Percentiles rank a stretch among this genome's conserved stretches.
Evolutionary conservation across 2,329 filamentous ascomycete genomes (phyloP).

Genomic region (Paecilomyces variotii): DNA sequence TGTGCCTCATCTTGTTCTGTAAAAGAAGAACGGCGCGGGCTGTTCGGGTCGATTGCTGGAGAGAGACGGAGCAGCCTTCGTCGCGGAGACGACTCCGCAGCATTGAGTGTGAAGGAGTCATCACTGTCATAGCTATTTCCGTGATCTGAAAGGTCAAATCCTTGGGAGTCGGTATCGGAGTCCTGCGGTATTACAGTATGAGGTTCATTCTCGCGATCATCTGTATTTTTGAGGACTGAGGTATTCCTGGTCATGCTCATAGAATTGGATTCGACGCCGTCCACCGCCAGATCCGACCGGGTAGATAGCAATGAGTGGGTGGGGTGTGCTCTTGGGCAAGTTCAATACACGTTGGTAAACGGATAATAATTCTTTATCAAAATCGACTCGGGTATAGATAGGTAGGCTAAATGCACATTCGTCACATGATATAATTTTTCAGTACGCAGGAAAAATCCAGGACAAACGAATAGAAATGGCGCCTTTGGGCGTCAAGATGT

Average conservation of each 20-base stretch:
- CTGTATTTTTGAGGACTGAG: neutral
- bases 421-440: too few relatives aligned
- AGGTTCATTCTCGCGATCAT: neutral
- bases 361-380: too few relatives aligned
- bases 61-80: neutral
- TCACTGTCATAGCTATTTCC: neutral
- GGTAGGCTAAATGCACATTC: too few relatives aligned
- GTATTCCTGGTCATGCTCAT: neutral
- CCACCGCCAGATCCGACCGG: neutral
- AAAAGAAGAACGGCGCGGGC: neutral
- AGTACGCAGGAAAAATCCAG: too few relatives aligned
- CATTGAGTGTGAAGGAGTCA: neutral
- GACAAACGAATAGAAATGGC: too few relatives aligned
- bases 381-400: neutral
- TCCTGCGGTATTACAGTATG: neutral
- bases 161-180: neutral
- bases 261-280: neutral
- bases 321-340: neutral
- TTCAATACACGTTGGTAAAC: neutral
- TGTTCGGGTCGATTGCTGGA: neutral
- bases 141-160: neutral
- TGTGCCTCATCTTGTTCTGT: neutral
- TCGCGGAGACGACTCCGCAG: neutral
- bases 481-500: too few relatives aligned
- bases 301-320: neutral